Evolutionary conservation across 345 rosid genomes (phyloP), one percentile per base, ranked within the genome.

Genomic region (Dimocarpus longan): DNA sequence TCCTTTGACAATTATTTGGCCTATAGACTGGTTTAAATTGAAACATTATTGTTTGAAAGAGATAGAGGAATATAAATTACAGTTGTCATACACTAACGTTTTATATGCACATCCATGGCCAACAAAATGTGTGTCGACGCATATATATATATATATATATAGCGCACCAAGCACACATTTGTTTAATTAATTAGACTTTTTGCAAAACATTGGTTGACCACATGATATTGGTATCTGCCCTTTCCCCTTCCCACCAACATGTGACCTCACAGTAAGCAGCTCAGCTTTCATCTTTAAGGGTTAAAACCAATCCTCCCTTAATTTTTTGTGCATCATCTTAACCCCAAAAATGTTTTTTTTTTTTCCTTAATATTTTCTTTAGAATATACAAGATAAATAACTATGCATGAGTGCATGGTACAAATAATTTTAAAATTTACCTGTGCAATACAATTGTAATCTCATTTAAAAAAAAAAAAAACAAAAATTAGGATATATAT

Each of bases 1-100:
- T 66, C 52, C 74, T 64, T 80, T 71, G 73, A 71, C 77, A 76
- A 76, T 76, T 56, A 22, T 68, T 79, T 39, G 42, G 73, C 56
- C 26, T 24, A 56, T 24, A 22, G 15, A 68, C 52, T 43, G 65
- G 69, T 50, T n/a, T 76, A 48, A 66, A 60, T n/a, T 60, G 65
- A 60, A 48, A 64, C 69, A n/a, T 75, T 16, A 62, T 24, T 21
- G 65, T 60, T 74, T 74, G 39, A 62, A 62, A 43, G 54, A n/a
- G 54, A 60, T 22, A 22, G 65, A 57, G 39, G 13, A 22, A 42
- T 42, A 16, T 37, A 37, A 40, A 44, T 65, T 8, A 28, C 63
- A 32, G 78, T 65, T 50, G 48, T 75, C 39, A 18, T 19, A 75
- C 62, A 48, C 13, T 48, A 28, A 12, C 16, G 11, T 75, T 40